Conservation (phyloP, 1,284 basidiomycete genomes). For the Puccinia brachypodii region DNA sequence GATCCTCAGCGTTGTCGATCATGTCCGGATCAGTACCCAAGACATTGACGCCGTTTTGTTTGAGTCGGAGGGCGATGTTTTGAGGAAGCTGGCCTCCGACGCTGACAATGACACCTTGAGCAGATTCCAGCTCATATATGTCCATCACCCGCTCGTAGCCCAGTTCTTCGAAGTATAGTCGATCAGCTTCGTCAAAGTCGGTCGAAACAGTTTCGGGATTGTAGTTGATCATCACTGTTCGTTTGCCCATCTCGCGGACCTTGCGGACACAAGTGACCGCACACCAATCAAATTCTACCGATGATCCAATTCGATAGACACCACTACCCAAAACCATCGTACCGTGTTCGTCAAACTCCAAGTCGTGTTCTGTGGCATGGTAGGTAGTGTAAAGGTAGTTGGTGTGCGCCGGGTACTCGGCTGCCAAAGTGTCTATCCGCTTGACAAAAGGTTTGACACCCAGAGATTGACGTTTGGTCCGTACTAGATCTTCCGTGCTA, state of each 20-base stretch:
- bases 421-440: constrained; percentile 97
- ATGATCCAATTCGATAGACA: constrained; percentile 96
- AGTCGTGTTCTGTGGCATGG: constrained; percentile 93
- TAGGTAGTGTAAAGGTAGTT: constrained; percentile 99
- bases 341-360: constrained; percentile 92
- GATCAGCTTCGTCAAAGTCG: constrained; percentile 98
- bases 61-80: constrained; percentile 95
- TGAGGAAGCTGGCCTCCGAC: constrained; percentile 98
- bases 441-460: constrained; percentile 96
- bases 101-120: constrained; percentile 90
- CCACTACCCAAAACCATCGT: constrained; percentile 99
- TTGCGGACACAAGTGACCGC: constrained; percentile 95
- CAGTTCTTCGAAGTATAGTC: constrained; percentile 97
- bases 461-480: constrained; percentile 78
- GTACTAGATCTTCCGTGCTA: constrained; percentile 73
- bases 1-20: constrained; percentile 97
- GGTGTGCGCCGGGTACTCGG: constrained; percentile 97
- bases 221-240: constrained; percentile 99
- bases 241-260: constrained; percentile 84
- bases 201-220: constrained; percentile 99
- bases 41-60: constrained; percentile 85
- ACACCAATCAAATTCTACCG: constrained; percentile 99
- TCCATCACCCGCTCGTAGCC: constrained; percentile 99
- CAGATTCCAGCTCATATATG: constrained; percentile 94
- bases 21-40: constrained; percentile 92